Conservation (phyloP, 129 eudicot genomes). For the Lactuca saligna region DNA sequence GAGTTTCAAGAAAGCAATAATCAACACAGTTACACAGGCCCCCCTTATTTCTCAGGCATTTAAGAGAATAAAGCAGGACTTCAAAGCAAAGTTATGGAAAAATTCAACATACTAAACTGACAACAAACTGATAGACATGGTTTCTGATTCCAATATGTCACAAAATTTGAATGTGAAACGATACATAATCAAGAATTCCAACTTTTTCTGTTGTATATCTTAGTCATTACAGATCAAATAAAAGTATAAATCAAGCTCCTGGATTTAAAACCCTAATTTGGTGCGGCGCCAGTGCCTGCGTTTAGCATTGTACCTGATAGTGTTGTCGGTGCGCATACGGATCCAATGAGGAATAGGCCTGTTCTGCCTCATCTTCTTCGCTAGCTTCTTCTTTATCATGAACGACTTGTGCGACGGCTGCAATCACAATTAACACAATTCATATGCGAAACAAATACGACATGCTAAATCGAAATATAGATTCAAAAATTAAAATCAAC, state of each 20-base stretch:
- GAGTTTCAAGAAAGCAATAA: neutral
- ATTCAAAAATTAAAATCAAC: neutral
- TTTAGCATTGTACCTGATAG: constrained; percentile 77
- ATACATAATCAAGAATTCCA: neutral
- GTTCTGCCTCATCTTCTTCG: constrained; percentile 89
- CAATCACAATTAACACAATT: constrained; percentile 3
- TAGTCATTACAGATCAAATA: neutral
- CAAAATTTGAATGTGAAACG: neutral
- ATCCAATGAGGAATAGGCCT: constrained; percentile 73
- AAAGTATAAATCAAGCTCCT: neutral
- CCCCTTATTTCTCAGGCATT: neutral
- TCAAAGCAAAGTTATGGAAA: neutral
- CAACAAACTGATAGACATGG: neutral
- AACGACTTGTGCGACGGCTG: constrained; percentile 93
- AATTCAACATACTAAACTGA: neutral
- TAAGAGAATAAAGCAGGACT: too few species aligned
- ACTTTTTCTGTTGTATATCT: neutral
- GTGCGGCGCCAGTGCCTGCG: constrained; percentile 93
- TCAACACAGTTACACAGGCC: neutral
- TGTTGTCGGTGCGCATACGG: constrained; percentile 59
- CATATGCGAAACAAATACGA: neutral
- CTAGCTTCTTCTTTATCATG: constrained; percentile 80
- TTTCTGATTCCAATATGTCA: neutral
- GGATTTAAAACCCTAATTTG: constrained; percentile 62
- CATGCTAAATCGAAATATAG: neutral